Evolutionary conservation across 441 rosid species (phyloP), one percentile per base, ranked within the genome.

Genomic region (Isatis lusitanica): DNA sequence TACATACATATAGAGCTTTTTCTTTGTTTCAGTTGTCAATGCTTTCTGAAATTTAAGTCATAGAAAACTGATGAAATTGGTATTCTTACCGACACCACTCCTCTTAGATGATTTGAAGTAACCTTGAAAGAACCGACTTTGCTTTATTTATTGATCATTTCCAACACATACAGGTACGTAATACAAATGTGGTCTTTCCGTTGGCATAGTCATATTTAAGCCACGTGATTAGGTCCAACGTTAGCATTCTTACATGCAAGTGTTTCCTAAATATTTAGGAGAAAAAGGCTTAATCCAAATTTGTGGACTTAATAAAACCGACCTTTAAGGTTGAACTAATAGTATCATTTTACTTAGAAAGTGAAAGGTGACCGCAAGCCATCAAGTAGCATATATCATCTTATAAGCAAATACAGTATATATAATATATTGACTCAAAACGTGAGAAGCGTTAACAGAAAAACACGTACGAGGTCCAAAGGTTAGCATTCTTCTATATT

Each of bases 31-130:
- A 11, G 40, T 2, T 21, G 12, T 31, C 26, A 11, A 65, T 4
- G 28, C 4, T 26, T 26, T 26, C 24, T 9, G 3, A 12, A 35
- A 16, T 12, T 26, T 56, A 10, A 30, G 9, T 16, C 12, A 28
- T 44, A 10, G 28, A 11, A 35, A n/a, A 7, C 13, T 56, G 31
- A 24, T 43, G 21, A 33, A 9, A 12, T 26, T 35, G n/a, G 2
- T 28, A 15, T n/a, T 15, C 63, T 70, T 11, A 76, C 80, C 72
- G 74, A 56, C 67, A 76, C 67, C 9, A 76, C 48, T 55, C 52
- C 80, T 51, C 15, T 76, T 4, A 76, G 47, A 58, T 76, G 76
- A 6, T 76, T 76, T 11, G 3, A 15, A 1, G 76, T 77, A n/a
- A 77, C 51, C 7, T 73, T 55, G 17, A 73, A 43, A 64, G 71